Evolutionary conservation across 768 basidiomycete species (phyloP), one percentile per base, ranked within the genome.

Genomic region (Psilocybe cyanescens): DNA sequence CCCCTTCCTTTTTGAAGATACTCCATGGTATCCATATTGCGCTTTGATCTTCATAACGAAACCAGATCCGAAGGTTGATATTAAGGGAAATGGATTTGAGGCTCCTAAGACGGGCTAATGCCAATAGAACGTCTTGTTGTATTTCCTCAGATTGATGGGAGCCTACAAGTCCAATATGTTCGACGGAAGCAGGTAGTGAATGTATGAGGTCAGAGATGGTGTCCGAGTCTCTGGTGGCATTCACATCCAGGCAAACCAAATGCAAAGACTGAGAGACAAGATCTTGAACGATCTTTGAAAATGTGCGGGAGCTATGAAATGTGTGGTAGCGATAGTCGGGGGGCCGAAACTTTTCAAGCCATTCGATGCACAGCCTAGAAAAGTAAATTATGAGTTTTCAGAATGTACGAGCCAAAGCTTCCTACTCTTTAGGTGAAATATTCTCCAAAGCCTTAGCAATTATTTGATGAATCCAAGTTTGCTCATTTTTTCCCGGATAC

Each of bases 11-110:
- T 7, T 50, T 8, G 11, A 58, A 39, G 6, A 39, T 16, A 6
- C 28, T 24, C 57, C 57, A 58, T 17, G 41, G 41, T 44, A 44
- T 12, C 5, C 24, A 24, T 24, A 58, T 3, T 14, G 55, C 28
- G 16, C 45, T 19, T 11, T 39, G n/a, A 29, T 33, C 29, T 3
- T 5, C 8, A 17, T 41, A 31, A 7, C 57, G 35, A 44, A 8
- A 4, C 41, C 41, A 44, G 14, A 72, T 65, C 24, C 79, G 62
- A 74, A 46, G n/a, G n/a, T n/a, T n/a, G 52, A 5, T 14, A 16
- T 44, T 6, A 14, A 44, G 41, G n/a, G 14, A 12, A 12, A 44
- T 12, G 5, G 41, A 44, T 44, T 44, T 44, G 41, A 44, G 41
- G 14, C 14, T 44, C n/a, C 14, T 44, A 1, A 44, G n/a, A n/a